phyloP scores from a whole-genome alignment of 768 basidiomycete genomes.

The Hygrocybe punicea region DNA sequence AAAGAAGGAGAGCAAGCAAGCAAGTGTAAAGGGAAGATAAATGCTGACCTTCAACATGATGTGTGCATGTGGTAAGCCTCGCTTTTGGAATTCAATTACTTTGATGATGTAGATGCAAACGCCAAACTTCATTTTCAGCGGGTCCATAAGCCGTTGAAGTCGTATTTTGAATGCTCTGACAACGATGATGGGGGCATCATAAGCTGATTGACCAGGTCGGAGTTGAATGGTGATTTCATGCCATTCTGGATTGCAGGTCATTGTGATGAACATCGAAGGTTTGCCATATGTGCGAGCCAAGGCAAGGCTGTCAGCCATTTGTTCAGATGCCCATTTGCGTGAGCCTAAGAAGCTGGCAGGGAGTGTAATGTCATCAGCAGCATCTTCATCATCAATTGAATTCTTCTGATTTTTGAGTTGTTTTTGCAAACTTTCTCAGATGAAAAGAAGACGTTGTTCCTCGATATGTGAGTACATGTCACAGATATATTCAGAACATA shows the following conservation, averaged over 20 bases:
- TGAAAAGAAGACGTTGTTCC: slow-evolving; percentile 34
- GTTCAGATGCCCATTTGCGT: slow-evolving; percentile 34
- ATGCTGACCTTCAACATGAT: no score
- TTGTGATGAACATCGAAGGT: no score
- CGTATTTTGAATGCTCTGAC: slow-evolving; percentile 36
- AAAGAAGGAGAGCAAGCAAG: slow-evolving; percentile 41
- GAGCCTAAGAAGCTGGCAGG: slow-evolving; percentile 39
- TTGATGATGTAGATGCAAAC: no score
- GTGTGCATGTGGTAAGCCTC: no score
- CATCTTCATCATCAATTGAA: slow-evolving; percentile 21
- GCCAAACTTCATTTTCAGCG: slow-evolving; percentile 31
- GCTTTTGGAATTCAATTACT: no score
- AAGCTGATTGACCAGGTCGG: slow-evolving; percentile 32
- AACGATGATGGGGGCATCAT: slow-evolving; percentile 36
- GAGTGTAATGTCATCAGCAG: slow-evolving; percentile 26
- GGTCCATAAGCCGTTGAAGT: slow-evolving; percentile 21
- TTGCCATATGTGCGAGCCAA: slow-evolving; percentile 29
- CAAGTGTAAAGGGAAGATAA: slow-evolving; percentile 41
- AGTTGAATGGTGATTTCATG: slow-evolving; percentile 34
- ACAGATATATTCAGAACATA: slow-evolving; percentile 35
- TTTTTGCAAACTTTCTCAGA: slow-evolving; percentile 28
- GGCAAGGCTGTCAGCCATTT: slow-evolving; percentile 37
- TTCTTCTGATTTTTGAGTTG: slow-evolving; percentile 31
- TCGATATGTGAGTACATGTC: slow-evolving; percentile 39
- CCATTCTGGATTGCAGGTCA: slow-evolving; percentile 41